Base-by-base conservation (phyloP, 805 yeast genomes). In the Candida maris region DNA sequence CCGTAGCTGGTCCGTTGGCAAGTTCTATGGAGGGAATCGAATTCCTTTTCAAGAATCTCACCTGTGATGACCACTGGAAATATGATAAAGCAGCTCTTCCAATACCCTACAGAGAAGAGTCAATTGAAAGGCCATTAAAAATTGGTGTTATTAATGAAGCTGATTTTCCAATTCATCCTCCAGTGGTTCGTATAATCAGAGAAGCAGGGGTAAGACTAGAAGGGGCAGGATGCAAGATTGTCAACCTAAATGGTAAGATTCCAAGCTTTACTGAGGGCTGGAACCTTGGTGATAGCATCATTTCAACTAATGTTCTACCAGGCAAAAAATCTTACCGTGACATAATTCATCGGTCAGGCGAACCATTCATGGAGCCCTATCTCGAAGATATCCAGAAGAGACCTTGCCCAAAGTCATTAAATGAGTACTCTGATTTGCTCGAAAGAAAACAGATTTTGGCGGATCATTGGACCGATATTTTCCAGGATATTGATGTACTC, bases 111-210 rank as follows among this genome's bases (percentile, higher is more conserved):
- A 26, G 13, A 10, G 29, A 26, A 10, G 13, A 26, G 9, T 10
- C 13, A 10, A 14, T 26, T 9, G 29, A 13, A 10, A 9, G 29
- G 9, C 10, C 10, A 26, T 8, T 26, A 10, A 26, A 9, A 26
- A 13, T 26, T 26, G 29, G 29, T 10, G 13, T 26, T 8, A 26
- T 26, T 10, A 10, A 9, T 13, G 81, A 77, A 51, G n/a, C n/a
- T n/a, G 75, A 71, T 17, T 53, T 71, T 17, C 71, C 70, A 37
- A 74, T 78, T 30, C 68, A 75, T 32, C 82, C 83, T 7, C 79
- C 82, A 27, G 64, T 73, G 29, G 54, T 61, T n/a, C 61, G 80
- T 44, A 73, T 68, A 1, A 29, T 76, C 31, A 48, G 62, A 14
- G 45, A 46, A 9, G 55, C 53, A 2, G 50, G 42, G 5, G 60